A percentile compares a stretch with the other conserved stretches of the same genome.
phyloP scores from a whole-genome alignment of 2,329 filamentous ascomycete genomes.

The Diaporthe eres region DNA sequence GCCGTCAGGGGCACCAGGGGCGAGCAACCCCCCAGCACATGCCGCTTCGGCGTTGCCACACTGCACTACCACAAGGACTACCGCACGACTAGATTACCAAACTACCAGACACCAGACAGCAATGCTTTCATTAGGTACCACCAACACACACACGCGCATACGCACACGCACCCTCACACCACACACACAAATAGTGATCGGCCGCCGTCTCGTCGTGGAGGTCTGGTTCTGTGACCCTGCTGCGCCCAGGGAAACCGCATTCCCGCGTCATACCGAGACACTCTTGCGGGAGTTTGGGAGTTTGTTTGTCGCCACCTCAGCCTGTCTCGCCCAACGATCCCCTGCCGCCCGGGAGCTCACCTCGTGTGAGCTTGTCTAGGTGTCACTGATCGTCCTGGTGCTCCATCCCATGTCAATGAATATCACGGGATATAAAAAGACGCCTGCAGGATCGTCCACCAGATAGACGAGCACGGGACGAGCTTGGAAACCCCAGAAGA shows the following conservation, averaged over 20 bases:
- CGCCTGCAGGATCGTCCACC: conserved; percentile 21
- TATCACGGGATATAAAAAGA: conserved; percentile 32
- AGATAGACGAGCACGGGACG: conserved; percentile 1
- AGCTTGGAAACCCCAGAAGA: neutral
- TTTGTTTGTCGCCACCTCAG: conserved; percentile 28
- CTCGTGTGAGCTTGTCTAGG: conserved; percentile 26
- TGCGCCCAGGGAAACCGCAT: conserved; percentile 6
- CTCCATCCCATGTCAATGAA: conserved; percentile 22
- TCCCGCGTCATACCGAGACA: conserved; percentile 35
- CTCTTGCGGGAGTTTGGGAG: conserved; percentile 25
- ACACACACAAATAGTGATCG: conserved; percentile 2
- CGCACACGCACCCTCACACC: neutral
- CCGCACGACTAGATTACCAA: neutral
- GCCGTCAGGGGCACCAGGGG: conserved; percentile 38
- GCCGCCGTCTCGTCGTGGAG: neutral
- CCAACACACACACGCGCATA: neutral
- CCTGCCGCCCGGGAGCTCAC: conserved; percentile 15
- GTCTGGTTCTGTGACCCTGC: conserved; percentile 34
- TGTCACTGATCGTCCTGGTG: conserved; percentile 27
- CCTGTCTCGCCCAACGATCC: conserved; percentile 2
- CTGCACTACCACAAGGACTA: conserved; percentile 22
- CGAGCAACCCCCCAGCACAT: conserved; percentile 18
- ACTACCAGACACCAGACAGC: neutral
- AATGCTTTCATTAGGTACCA: neutral
- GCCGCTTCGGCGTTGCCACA: conserved; percentile 37